Percentiles rank a stretch among this genome's conserved stretches.
These are phyloP conservation scores for Cylindrotheca fusiformis DNA, from an alignment of 108 stramenopile species.

Conservation along the genomic window DNA sequence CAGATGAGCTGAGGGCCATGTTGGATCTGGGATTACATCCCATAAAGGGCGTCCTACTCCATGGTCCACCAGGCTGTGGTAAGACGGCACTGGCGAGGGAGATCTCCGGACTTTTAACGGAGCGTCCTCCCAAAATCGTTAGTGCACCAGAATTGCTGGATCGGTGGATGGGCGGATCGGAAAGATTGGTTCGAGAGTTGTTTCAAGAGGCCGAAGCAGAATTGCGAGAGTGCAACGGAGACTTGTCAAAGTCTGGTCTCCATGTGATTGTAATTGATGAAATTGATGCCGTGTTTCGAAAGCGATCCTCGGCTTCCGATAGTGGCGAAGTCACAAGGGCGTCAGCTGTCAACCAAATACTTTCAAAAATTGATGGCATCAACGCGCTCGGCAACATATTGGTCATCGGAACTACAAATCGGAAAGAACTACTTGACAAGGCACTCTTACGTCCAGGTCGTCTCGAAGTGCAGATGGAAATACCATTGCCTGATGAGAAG, in stretches of 20 bases:
- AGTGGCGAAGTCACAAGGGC: constrained; percentile 75
- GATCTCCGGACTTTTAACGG: constrained; percentile 82
- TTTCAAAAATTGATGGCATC: constrained; percentile 81
- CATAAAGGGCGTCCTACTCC: constrained; percentile 75
- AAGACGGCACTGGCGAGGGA: constrained; percentile 93
- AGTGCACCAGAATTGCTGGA: constrained; percentile 94
- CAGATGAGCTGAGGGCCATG: constrained; percentile 81
- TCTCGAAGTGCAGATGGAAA: constrained; percentile 88
- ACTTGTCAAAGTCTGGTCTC: constrained; percentile 68
- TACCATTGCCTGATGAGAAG: constrained; percentile 49
- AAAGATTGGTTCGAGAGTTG: constrained; percentile 88
- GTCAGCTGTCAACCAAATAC: constrained; percentile 79
- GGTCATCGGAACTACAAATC: constrained; percentile 95
- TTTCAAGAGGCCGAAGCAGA: constrained; percentile 95
- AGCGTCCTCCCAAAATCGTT: constrained; percentile 89
- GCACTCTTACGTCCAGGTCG: constrained; percentile 92
- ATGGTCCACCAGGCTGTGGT: constrained; percentile 88
- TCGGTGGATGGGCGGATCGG: constrained; percentile 95
- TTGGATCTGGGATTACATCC: constrained; percentile 79
- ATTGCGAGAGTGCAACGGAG: constrained; percentile 58
- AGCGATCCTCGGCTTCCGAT: constrained; percentile 67
- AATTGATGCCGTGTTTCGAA: constrained; percentile 93
- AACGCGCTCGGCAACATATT: constrained; percentile 78
- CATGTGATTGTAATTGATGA: constrained; percentile 98
- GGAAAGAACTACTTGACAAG: constrained; percentile 89